Conservation (phyloP, 2,329 filamentous ascomycete genomes). For the Phaeosphaeria sp. region DNA sequence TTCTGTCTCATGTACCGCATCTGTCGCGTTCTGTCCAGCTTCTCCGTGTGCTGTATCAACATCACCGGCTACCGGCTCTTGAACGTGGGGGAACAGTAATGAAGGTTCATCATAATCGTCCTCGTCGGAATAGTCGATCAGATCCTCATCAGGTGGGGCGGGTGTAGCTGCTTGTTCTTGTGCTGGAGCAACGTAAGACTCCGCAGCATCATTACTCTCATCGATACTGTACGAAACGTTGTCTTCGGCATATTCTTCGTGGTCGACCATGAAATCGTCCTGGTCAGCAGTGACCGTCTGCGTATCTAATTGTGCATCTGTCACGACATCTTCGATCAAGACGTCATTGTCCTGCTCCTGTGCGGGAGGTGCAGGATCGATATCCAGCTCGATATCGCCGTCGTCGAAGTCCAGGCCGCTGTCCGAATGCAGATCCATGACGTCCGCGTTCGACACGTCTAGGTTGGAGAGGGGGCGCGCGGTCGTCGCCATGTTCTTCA, state of each 20-base stretch:
- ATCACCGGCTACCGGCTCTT: neutral
- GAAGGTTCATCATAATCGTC: constrained; percentile 21
- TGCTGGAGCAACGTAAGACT: neutral
- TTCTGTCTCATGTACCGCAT: neutral
- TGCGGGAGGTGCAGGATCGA: constrained; percentile 32
- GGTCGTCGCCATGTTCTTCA: constrained; percentile 30
- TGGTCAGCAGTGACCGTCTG: constrained; percentile 25
- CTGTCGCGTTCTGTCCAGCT: neutral
- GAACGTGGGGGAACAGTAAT: constrained; percentile 2
- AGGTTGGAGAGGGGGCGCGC: constrained; percentile 28
- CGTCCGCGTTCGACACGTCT: constrained; percentile 48
- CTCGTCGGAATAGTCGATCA: constrained; percentile 46
- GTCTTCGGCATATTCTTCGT: constrained; percentile 40
- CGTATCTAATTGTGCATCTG: constrained; percentile 29
- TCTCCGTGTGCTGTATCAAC: neutral
- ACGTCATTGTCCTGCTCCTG: constrained; percentile 55
- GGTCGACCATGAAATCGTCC: constrained; percentile 49
- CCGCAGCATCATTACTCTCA: constrained; percentile 4
- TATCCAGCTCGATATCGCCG: constrained; percentile 68
- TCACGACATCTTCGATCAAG: constrained; percentile 61
- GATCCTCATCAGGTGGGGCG: constrained; percentile 32
- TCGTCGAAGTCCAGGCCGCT: constrained; percentile 56
- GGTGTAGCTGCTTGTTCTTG: constrained; percentile 6
- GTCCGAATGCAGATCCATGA: constrained; percentile 64
- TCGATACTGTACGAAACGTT: constrained; percentile 21